phyloP scores from a whole-genome alignment of 257 asterid genomes.

The Fraxinus americana region DNA sequence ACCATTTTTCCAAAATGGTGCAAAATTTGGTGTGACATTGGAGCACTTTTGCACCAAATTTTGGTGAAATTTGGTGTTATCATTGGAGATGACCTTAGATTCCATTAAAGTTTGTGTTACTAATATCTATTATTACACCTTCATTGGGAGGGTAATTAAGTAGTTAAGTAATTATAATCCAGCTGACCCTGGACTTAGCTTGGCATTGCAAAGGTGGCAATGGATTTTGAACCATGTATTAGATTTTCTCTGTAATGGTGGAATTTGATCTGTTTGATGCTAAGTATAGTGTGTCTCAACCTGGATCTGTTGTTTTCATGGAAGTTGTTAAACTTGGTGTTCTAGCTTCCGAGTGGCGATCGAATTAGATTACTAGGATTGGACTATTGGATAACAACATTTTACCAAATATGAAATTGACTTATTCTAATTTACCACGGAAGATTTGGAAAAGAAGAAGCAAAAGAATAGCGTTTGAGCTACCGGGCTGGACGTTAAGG shows the following conservation, averaged over 20 bases:
- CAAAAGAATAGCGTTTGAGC: neutral
- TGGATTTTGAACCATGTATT: neutral
- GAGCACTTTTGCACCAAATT: too few species aligned
- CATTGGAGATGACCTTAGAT: too few species aligned
- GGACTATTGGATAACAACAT: neutral
- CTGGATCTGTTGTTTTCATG: neutral
- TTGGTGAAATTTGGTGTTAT: too few species aligned
- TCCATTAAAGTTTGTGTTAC: too few species aligned
- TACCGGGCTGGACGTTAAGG: neutral
- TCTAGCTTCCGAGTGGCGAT: neutral
- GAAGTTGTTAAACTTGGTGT: neutral
- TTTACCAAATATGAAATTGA: neutral
- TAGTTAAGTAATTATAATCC: neutral
- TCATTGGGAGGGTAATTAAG: neutral
- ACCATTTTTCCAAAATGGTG: too few species aligned
- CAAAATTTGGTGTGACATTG: too few species aligned
- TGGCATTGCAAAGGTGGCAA: neutral
- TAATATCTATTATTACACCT: neutral
- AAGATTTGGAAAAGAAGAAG: neutral
- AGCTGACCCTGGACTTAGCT: neutral
- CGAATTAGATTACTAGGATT: neutral
- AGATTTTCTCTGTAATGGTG: neutral
- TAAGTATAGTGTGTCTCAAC: neutral
- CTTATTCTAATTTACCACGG: neutral
- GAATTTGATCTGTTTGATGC: neutral